Evolutionary conservation across 2,329 filamentous ascomycete genomes (phyloP).

Genomic region (Botrytis pseudocinerea): DNA sequence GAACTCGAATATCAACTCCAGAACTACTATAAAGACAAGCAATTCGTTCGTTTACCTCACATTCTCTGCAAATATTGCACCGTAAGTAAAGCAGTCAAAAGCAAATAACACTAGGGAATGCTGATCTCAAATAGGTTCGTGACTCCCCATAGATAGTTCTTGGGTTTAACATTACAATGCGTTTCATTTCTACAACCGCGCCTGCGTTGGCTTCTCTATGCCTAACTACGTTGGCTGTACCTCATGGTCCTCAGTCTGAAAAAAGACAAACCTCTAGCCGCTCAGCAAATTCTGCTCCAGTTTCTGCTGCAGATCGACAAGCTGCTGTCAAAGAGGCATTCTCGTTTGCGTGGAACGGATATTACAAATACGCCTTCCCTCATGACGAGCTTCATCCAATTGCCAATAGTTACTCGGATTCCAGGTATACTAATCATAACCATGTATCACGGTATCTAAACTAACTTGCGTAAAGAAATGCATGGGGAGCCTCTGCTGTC

Average conservation of each 20-base stretch:
- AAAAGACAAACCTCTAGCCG: conserved; percentile 29
- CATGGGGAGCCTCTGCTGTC: conserved; percentile 81
- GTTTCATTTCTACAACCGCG: conserved; percentile 27
- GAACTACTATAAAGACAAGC: not conserved
- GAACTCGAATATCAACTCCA: not conserved
- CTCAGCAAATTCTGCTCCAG: conserved; percentile 26
- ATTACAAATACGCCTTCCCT: conserved; percentile 72
- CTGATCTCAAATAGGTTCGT: conserved; percentile 5
- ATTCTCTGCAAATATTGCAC: not conserved
- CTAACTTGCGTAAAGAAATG: conserved; percentile 57
- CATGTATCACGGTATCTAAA: not conserved
- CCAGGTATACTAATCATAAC: conserved; percentile 55
- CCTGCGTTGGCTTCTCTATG: conserved; percentile 29
- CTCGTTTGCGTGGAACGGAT: conserved; percentile 69
- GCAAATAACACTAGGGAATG: not conserved
- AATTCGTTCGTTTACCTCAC: not conserved
- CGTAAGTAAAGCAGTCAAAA: not conserved
- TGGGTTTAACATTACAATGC: conserved; percentile 29
- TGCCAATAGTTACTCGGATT: conserved; percentile 64
- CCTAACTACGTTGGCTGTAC: conserved; percentile 28
- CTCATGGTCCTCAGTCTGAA: conserved; percentile 25
- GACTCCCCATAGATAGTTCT: not conserved
- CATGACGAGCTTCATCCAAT: conserved; percentile 74
- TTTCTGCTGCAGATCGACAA: conserved; percentile 45
- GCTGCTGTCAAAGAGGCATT: conserved; percentile 69